Evolutionary conservation across 2,329 filamentous ascomycete species (phyloP).

Genomic region (Penicillium sp.): DNA sequence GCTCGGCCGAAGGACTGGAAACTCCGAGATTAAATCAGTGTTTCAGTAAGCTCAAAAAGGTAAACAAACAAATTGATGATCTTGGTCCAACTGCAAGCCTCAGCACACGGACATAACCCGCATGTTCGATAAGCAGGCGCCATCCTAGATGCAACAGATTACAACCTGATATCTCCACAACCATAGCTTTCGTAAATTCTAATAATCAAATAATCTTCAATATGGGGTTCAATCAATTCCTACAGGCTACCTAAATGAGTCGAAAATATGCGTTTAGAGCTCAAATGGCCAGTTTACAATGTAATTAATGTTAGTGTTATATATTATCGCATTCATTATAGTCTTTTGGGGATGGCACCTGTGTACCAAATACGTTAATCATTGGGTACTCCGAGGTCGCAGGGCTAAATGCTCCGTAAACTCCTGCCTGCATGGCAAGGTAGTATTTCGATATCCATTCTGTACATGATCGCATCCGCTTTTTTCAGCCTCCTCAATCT

Average conservation of each 20-base stretch:
- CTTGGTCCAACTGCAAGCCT: neutral
- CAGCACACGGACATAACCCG: neutral
- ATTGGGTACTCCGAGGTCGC: neutral
- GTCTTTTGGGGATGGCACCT: too few relatives aligned
- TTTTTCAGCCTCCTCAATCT: slow-evolving; percentile 1
- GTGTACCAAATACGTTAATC: neutral
- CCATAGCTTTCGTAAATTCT: too few relatives aligned
- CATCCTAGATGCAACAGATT: too few relatives aligned
- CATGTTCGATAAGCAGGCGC: too few relatives aligned
- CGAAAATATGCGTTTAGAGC: too few relatives aligned
- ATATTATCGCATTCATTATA: too few relatives aligned
- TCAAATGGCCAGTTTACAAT: too few relatives aligned
- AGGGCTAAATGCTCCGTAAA: neutral
- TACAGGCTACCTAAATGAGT: too few relatives aligned
- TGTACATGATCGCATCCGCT: neutral
- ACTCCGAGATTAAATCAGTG: neutral
- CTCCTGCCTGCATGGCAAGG: neutral
- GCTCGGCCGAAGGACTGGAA: slow-evolving; percentile 1
- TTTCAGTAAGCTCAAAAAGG: neutral
- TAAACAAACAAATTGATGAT: neutral
- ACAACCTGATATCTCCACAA: too few relatives aligned
- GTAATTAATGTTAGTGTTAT: too few relatives aligned
- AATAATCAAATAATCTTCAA: too few relatives aligned
- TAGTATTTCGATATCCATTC: neutral
- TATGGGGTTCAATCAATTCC: too few relatives aligned